Conservation (phyloP, 2,329 filamentous ascomycete species). For the Neopestalotiopsis rosae region DNA sequence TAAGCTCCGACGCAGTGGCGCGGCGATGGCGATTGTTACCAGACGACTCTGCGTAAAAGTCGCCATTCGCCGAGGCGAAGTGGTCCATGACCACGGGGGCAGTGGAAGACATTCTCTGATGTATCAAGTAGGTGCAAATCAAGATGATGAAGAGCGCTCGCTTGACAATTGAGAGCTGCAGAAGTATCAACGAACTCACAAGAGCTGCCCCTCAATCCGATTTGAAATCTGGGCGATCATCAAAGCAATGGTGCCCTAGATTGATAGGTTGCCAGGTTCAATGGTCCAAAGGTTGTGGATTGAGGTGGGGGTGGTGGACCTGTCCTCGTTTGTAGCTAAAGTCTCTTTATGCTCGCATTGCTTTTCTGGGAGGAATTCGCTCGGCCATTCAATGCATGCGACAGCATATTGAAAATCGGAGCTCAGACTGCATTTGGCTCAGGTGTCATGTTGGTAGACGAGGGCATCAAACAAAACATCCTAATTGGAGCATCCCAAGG, state of each 20-base stretch:
- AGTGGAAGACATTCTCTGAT: constrained; percentile 31
- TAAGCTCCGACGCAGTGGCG: constrained; percentile 48
- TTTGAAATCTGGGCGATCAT: background rate
- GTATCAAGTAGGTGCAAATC: background rate
- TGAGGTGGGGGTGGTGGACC: background rate
- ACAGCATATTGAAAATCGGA: too few relatives aligned
- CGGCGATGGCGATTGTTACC: constrained; percentile 51
- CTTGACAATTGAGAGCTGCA: too few relatives aligned
- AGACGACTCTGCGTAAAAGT: constrained; percentile 50
- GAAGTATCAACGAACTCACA: background rate
- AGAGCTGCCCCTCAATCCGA: background rate
- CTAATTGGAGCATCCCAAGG: too few relatives aligned
- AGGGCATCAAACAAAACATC: too few relatives aligned
- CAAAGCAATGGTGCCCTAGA: background rate
- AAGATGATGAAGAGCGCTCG: too few relatives aligned
- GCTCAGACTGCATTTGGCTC: too few relatives aligned
- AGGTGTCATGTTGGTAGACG: too few relatives aligned
- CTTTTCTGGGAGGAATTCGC: background rate
- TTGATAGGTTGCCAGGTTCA: background rate
- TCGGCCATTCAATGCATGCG: too few relatives aligned
- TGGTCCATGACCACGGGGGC: constrained; percentile 38
- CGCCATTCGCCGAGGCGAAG: constrained; percentile 48
- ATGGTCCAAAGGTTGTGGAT: background rate
- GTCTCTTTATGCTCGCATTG: background rate
- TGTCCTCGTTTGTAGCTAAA: background rate